These are phyloP conservation scores for Macrophomina phaseolina DNA, from an alignment of 2,329 filamentous ascomycete species.

Conservation along the genomic window DNA sequence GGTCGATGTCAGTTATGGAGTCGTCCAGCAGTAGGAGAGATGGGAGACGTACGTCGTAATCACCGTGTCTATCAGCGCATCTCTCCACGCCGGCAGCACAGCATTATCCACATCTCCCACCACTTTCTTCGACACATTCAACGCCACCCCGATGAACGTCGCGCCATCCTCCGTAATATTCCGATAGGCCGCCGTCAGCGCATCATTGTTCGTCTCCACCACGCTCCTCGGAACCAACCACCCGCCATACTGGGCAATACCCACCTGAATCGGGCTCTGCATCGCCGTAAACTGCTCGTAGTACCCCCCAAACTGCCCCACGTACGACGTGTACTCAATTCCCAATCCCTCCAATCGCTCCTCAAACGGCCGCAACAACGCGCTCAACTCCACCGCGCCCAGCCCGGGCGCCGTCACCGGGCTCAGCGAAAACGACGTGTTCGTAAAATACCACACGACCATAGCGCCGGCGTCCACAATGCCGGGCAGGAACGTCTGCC, in stretches of 20 bases:
- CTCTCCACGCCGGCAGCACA: slow-evolving; percentile 1
- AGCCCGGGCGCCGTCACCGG: slow-evolving; percentile 4
- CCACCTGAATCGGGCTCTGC: slow-evolving; percentile 33
- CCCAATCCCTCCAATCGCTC: slow-evolving; percentile 30
- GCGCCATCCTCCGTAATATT: slow-evolving; percentile 21
- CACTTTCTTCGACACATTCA: slow-evolving; percentile 31
- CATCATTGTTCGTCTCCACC: slow-evolving; percentile 29
- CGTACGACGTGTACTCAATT: background rate
- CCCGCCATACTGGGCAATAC: slow-evolving; percentile 37
- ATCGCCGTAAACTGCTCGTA: slow-evolving; percentile 7
- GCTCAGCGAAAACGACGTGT: slow-evolving; percentile 27
- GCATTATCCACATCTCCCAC: slow-evolving; percentile 26
- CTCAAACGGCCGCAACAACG: slow-evolving; percentile 34
- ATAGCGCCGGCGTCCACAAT: slow-evolving; percentile 11
- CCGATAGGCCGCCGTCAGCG: slow-evolving; percentile 30
- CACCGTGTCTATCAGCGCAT: background rate
- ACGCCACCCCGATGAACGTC: slow-evolving; percentile 16
- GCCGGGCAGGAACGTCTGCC: background rate
- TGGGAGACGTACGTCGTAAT: background rate
- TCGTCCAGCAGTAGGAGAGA: no score
- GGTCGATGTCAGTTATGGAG: no score
- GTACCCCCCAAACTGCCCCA: slow-evolving; percentile 2
- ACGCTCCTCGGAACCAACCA: slow-evolving; percentile 28
- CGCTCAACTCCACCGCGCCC: background rate
- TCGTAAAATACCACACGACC: slow-evolving; percentile 36